These are phyloP conservation scores for Lactuca sativa DNA, from an alignment of 129 eudicot genomes.

Conservation along the genomic window DNA sequence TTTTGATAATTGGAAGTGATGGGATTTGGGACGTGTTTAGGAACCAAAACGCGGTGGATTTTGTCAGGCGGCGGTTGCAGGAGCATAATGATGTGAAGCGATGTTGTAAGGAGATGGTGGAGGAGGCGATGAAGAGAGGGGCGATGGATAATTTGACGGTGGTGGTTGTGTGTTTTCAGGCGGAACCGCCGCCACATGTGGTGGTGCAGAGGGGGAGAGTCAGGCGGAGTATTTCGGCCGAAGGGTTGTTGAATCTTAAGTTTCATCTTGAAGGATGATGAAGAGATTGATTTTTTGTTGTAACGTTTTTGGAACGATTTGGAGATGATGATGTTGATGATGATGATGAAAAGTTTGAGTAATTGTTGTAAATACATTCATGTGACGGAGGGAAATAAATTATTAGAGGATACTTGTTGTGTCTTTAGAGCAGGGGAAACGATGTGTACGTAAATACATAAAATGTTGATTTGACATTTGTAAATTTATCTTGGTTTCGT, in stretches of 20 bases:
- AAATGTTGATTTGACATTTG: constrained; percentile 18
- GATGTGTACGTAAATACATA: constrained; percentile 22
- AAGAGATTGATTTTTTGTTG: constrained; percentile 2
- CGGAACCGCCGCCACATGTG: constrained; percentile 65
- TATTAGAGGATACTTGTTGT: constrained; percentile 21
- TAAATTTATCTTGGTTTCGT: constrained; percentile 9
- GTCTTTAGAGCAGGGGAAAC: constrained; percentile 27
- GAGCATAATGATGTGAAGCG: constrained; percentile 74
- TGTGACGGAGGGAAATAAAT: constrained; percentile 23
- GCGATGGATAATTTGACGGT: constrained; percentile 81
- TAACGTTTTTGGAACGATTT: constrained; percentile 7
- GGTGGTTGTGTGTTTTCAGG: constrained; percentile 81
- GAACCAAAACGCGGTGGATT: constrained; percentile 90
- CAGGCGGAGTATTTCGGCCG: constrained; percentile 86
- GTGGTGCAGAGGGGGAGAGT: constrained; percentile 61
- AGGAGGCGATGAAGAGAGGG: constrained; percentile 82
- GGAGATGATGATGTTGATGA: constrained; percentile 24
- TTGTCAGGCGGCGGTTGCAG: constrained; percentile 67
- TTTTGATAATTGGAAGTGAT: constrained; percentile 83
- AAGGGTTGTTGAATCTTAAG: constrained; percentile 72
- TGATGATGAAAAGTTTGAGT: neutral
- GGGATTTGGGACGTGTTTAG: constrained; percentile 94
- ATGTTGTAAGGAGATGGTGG: constrained; percentile 81
- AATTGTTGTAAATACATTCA: constrained; percentile 36
- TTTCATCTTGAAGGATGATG: constrained; percentile 63